These are phyloP conservation scores for Didymella pinodella DNA, from an alignment of 2,329 filamentous ascomycete species.

Conservation along the genomic window DNA sequence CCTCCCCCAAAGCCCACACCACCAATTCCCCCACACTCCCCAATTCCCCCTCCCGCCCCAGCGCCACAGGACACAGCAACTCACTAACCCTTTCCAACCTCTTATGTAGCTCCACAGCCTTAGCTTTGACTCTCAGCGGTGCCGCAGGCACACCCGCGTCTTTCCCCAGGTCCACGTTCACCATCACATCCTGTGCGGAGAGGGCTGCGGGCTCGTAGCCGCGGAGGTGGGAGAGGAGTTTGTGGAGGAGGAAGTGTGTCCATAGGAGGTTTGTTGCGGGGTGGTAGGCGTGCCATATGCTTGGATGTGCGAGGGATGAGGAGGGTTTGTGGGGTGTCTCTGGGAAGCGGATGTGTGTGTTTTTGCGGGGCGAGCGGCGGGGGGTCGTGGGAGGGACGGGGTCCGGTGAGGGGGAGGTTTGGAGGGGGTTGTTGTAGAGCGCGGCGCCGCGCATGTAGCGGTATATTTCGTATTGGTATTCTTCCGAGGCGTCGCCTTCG, in stretches of 20 bases:
- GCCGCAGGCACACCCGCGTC: conserved; percentile 19
- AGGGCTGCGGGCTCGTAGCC: conserved; percentile 31
- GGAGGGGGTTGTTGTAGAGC: conserved; percentile 55
- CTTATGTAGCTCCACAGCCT: conserved; percentile 50
- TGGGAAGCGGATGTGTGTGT: conserved; percentile 43
- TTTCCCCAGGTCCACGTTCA: conserved; percentile 21
- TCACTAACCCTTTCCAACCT: conserved; percentile 48
- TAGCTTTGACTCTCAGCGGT: conserved; percentile 40
- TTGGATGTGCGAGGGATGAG: background rate
- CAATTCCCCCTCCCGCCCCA: conserved; percentile 37
- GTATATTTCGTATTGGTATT: conserved; percentile 66
- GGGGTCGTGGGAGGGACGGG: conserved; percentile 21
- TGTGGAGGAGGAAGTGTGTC: conserved; percentile 67
- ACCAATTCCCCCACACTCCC: conserved; percentile 47
- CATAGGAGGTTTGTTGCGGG: conserved; percentile 70
- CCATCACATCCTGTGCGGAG: conserved; percentile 25
- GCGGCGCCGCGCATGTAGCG: conserved; percentile 60
- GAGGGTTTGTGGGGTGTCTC: too few relatives aligned
- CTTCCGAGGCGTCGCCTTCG: conserved; percentile 55
- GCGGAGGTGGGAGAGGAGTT: conserved; percentile 58
- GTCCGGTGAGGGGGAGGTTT: conserved; percentile 21
- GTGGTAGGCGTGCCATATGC: conserved; percentile 62
- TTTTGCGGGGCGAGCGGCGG: conserved; percentile 36
- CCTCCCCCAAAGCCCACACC: conserved; percentile 42
- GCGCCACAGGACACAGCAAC: conserved; percentile 51